A percentile compares a stretch with the other conserved stretches of the same genome.
phyloP scores from a whole-genome alignment of 1,139 yeast species.

The Kodamaea sp. region DNA sequence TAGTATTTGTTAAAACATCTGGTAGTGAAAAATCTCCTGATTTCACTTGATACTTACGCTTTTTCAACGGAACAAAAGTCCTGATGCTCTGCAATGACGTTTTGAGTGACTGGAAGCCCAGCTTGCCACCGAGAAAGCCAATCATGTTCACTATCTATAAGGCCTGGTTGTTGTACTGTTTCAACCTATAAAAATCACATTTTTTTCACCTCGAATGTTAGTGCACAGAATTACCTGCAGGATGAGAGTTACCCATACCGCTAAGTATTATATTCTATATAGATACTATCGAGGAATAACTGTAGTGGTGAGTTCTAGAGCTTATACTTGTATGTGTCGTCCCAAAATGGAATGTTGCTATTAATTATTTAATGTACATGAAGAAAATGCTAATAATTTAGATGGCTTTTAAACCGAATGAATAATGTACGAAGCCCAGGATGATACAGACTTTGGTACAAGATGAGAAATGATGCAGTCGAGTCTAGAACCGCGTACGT shows the following conservation, averaged over 20 bases:
- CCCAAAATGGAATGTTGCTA: too few relatives aligned
- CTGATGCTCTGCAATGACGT: constrained; percentile 17
- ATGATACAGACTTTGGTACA: neutral
- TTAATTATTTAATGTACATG: too few relatives aligned
- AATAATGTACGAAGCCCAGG: neutral
- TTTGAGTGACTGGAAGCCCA: constrained; percentile 13
- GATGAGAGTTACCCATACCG: neutral
- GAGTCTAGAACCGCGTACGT: constrained; percentile 67
- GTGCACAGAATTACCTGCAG: constrained; percentile 7
- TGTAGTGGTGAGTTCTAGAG: too few relatives aligned
- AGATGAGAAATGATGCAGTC: too few relatives aligned
- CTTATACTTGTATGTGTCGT: too few relatives aligned
- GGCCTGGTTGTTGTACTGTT: neutral
- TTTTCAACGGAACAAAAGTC: constrained; percentile 23
- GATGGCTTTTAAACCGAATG: neutral
- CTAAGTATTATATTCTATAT: too few relatives aligned
- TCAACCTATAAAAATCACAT: neutral
- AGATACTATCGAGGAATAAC: too few relatives aligned
- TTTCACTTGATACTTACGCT: constrained; percentile 18
- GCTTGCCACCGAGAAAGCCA: constrained; percentile 14
- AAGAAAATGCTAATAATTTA: too few relatives aligned
- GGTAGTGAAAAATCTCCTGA: neutral
- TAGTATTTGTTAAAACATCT: constrained; percentile 14
- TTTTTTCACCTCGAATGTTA: constrained; percentile 4
- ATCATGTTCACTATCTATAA: constrained; percentile 19